phyloP scores from a whole-genome alignment of 768 basidiomycete species.

The Xerocomellus chrysenteron region DNA sequence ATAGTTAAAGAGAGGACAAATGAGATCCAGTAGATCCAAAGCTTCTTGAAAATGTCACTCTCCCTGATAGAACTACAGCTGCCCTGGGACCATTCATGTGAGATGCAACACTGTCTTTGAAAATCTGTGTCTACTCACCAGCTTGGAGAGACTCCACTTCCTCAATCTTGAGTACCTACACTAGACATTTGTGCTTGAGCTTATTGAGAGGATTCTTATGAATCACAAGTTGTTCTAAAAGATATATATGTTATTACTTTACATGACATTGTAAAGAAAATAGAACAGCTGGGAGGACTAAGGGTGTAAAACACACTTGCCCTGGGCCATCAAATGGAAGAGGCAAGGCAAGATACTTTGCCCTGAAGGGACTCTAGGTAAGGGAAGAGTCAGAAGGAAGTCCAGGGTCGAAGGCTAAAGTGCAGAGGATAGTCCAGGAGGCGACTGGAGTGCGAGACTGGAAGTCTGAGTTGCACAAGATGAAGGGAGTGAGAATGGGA shows the following conservation, averaged over 20 bases:
- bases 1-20: conserved; percentile 72
- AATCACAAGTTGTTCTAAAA: conserved; percentile 81
- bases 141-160: conserved; percentile 66
- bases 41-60: conserved; percentile 39
- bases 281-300: too few species aligned
- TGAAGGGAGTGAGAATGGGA: too few species aligned
- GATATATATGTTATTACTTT: conserved; percentile 39
- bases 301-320: too few species aligned
- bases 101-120: conserved; percentile 76
- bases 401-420: too few species aligned
- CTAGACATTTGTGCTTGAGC: conserved; percentile 84
- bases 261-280: too few species aligned
- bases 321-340: too few species aligned
- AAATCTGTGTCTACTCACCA: conserved; percentile 86
- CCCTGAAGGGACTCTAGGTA: too few species aligned
- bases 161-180: conserved; percentile 66
- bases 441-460: too few species aligned
- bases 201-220: conserved; percentile 94
- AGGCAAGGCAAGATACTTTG: too few species aligned
- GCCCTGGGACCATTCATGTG: conserved; percentile 57
- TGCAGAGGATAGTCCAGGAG: too few species aligned
- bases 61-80: conserved; percentile 69
- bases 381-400: too few species aligned
- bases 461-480: too few species aligned
- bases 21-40: conserved; percentile 23